phyloP scores from a whole-genome alignment of 768 basidiomycete genomes.

The Tulasnella sp. region DNA sequence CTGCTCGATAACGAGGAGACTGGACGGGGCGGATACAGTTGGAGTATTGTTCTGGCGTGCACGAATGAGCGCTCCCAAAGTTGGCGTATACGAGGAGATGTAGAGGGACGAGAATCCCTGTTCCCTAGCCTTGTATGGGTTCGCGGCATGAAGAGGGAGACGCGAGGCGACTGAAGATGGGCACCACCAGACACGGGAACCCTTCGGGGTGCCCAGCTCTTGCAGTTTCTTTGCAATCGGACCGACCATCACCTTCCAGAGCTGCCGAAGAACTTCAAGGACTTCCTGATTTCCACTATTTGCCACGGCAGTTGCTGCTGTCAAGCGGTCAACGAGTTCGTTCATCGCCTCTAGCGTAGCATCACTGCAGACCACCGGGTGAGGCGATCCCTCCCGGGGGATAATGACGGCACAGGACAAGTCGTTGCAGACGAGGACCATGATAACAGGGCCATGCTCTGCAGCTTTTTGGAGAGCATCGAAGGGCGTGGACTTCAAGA shows the following conservation, averaged over 20 bases:
- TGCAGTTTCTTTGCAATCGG: neutral
- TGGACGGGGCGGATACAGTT: neutral
- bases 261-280: neutral
- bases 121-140: neutral
- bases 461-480: neutral
- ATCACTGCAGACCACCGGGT: neutral
- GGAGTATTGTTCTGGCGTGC: neutral
- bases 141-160: neutral
- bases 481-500: slow-evolving; percentile 6
- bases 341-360: neutral
- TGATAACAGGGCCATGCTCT: neutral
- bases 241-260: neutral
- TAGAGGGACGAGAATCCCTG: neutral
- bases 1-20: neutral
- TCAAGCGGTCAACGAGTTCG: neutral
- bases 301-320: neutral
- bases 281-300: neutral
- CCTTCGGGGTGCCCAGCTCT: neutral
- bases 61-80: neutral
- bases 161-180: neutral
- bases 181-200: slow-evolving; percentile 6
- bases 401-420: neutral
- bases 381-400: neutral
- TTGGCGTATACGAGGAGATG: neutral
- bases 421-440: neutral